Percentiles rank a stretch among this genome's conserved stretches.
Evolutionary conservation across 192 early-diverging fungal species (phyloP).

Genomic region (Entomortierella beljakovae): DNA sequence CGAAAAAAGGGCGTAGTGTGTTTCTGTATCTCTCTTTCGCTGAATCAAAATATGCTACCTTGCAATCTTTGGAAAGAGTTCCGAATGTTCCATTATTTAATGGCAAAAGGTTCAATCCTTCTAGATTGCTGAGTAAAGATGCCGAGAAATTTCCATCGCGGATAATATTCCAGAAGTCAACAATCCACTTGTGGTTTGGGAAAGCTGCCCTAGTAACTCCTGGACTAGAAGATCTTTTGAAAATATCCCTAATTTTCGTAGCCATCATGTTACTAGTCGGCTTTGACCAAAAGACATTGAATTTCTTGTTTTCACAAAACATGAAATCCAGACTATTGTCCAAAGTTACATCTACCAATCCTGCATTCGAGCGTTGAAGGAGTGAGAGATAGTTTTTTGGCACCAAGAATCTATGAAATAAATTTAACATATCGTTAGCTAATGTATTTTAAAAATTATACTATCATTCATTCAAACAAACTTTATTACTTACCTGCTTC

Average conservation of each 20-base stretch:
- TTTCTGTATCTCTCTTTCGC: not conserved
- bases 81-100: not conserved
- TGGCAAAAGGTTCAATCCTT: not conserved
- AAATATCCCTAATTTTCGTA: not conserved
- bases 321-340: not conserved
- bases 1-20: not conserved
- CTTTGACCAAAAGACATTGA: slow-evolving; percentile 1
- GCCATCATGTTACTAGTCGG: not conserved
- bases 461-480: not conserved
- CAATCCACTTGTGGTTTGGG: slow-evolving; percentile 20
- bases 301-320: not conserved
- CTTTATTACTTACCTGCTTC: not conserved
- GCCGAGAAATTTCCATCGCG: not conserved
- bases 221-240: not conserved
- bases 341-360: slow-evolving; percentile 7
- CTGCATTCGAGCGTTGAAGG: slow-evolving; percentile 6
- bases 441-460: not conserved
- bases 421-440: not conserved
- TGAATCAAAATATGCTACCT: not conserved
- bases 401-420: slow-evolving; percentile 4
- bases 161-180: slow-evolving; percentile 17
- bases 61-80: not conserved
- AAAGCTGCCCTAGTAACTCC: not conserved
- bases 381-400: not conserved
- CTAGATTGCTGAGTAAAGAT: too few relatives aligned